Conservation (phyloP, 805 yeast species). For the Yarrowia deformans region DNA sequence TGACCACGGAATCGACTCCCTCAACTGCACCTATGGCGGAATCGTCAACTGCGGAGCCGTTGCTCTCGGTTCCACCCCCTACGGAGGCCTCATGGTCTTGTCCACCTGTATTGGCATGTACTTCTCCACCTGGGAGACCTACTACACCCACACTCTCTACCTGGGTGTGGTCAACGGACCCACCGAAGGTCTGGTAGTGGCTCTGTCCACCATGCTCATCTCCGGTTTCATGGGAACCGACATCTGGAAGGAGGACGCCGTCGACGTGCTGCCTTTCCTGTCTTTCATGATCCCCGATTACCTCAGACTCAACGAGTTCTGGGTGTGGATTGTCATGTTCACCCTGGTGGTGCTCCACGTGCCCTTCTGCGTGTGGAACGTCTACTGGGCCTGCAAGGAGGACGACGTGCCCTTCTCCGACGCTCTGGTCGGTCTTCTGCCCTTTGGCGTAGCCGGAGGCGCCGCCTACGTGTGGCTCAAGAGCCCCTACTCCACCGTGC, state of each 20-base stretch:
- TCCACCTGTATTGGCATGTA: slow-evolving; percentile 65
- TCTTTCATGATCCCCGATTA: slow-evolving; percentile 38
- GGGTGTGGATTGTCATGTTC: slow-evolving; percentile 50
- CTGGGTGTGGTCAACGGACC: slow-evolving; percentile 91
- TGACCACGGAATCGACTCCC: slow-evolving; percentile 83
- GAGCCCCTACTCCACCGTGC: slow-evolving; percentile 58
- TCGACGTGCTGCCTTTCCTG: slow-evolving; percentile 40
- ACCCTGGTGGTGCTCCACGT: slow-evolving; percentile 61
- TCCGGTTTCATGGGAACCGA: slow-evolving; percentile 68
- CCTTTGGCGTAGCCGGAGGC: slow-evolving; percentile 66
- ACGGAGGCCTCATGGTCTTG: slow-evolving; percentile 77
- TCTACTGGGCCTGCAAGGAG: slow-evolving; percentile 57
- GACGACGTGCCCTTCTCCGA: slow-evolving; percentile 50
- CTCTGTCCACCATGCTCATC: slow-evolving; percentile 61
- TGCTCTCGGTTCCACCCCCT: slow-evolving; percentile 78
- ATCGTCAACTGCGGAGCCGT: slow-evolving; percentile 78
- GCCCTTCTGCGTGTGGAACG: slow-evolving; percentile 65
- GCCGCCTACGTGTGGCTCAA: slow-evolving; percentile 57
- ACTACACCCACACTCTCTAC: slow-evolving; percentile 83
- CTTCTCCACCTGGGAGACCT: slow-evolving; percentile 94
- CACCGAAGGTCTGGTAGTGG: slow-evolving; percentile 87
- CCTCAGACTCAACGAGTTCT: slow-evolving; percentile 44
- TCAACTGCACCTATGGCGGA: slow-evolving; percentile 81
- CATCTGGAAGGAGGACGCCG: slow-evolving; percentile 60
- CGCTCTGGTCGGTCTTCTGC: slow-evolving; percentile 64